Percentiles rank a stretch among this genome's conserved stretches.
Conservation (phyloP, 257 asterid species). For the Forsythia suspensa region DNA sequence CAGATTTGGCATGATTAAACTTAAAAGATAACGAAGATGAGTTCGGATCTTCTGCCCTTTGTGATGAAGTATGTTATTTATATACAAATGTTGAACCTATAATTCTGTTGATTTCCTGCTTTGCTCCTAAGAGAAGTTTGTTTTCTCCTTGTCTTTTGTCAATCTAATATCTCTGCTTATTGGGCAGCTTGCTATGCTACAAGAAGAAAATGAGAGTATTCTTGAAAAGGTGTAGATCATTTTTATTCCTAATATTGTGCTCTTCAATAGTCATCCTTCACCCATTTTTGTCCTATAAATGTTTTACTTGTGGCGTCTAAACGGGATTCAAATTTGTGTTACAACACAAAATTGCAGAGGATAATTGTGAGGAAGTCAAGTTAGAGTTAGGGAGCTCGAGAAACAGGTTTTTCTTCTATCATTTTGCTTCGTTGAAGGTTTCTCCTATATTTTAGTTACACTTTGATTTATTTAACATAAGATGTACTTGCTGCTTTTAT, state of each 20-base stretch:
- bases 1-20: slow-evolving; percentile 30
- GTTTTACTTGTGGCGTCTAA: slow-evolving; percentile 17
- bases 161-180: slow-evolving; percentile 38
- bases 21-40: slow-evolving; percentile 61
- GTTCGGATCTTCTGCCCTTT: slow-evolving; percentile 78
- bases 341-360: slow-evolving; percentile 82
- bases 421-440: background rate
- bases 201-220: slow-evolving; percentile 86
- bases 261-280: slow-evolving; percentile 1
- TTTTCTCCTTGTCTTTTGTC: slow-evolving; percentile 17
- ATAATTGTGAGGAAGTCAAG: slow-evolving; percentile 66
- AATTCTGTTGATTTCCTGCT: slow-evolving; percentile 17
- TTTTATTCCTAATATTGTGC: slow-evolving; percentile 9
- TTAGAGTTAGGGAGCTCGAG: slow-evolving; percentile 93
- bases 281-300: slow-evolving; percentile 13
- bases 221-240: slow-evolving; percentile 61
- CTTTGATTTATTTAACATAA: too few relatives aligned
- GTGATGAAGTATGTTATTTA: slow-evolving; percentile 63
- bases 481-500: too few relatives aligned
- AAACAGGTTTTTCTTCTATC: slow-evolving; percentile 62
- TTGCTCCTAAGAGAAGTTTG: background rate
- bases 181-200: slow-evolving; percentile 85
- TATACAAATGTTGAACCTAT: background rate
- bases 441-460: too few relatives aligned
- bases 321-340: background rate